These are phyloP conservation scores for Selaginella moellendorffii DNA, from an alignment of 75 land plant genomes.

Conservation along the genomic window DNA sequence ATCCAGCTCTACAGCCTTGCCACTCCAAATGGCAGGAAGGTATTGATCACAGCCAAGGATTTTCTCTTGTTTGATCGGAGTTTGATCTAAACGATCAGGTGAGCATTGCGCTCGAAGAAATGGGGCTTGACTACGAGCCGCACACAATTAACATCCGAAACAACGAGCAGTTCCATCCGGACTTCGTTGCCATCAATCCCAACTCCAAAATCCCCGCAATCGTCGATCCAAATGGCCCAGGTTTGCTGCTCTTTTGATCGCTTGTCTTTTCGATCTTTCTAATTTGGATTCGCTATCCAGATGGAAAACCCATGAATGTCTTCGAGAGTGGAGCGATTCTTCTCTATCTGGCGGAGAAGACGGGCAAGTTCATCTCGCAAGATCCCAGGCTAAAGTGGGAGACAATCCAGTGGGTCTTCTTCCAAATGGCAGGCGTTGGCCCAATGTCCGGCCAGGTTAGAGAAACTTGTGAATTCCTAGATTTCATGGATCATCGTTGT, in stretches of 20 bases:
- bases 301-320: slow-evolving; percentile 14
- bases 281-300: background rate
- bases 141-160: slow-evolving; percentile 15
- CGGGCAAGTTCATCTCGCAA: slow-evolving; percentile 15
- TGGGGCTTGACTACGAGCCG: slow-evolving; percentile 14
- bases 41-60: too few species aligned
- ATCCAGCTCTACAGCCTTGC: background rate
- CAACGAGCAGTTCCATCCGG: slow-evolving; percentile 11
- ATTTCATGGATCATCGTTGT: too few species aligned
- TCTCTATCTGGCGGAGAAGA: slow-evolving; percentile 18
- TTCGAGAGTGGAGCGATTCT: slow-evolving; percentile 19
- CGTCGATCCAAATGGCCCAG: background rate
- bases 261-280: background rate
- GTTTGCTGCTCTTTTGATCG: background rate
- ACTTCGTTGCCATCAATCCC: slow-evolving; percentile 18
- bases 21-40: background rate
- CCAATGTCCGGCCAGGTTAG: slow-evolving; percentile 23
- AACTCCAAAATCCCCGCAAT: background rate
- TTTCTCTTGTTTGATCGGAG: too few species aligned
- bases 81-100: too few species aligned
- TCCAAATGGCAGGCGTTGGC: slow-evolving; percentile 18
- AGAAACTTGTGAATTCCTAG: too few species aligned
- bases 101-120: slow-evolving; percentile 13
- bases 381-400: slow-evolving; percentile 20
- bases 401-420: slow-evolving; percentile 20